Base-by-base conservation (phyloP, 2,329 filamentous ascomycete species). In the Nectriaceae sp. region DNA sequence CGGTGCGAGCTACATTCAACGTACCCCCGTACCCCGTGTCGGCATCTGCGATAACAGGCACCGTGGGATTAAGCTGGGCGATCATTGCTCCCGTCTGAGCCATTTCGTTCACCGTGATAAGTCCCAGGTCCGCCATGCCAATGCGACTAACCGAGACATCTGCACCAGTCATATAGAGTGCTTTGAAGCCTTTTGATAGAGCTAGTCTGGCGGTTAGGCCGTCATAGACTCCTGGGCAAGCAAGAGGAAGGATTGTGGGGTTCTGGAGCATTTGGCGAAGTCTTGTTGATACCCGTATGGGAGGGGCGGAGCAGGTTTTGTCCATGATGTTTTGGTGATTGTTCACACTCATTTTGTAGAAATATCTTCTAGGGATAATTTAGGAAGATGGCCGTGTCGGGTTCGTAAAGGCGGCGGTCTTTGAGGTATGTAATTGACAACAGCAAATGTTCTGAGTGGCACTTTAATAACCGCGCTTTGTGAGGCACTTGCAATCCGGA, bases 101-200 rank as follows among this genome's bases (percentile, higher is more conserved):
- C 82, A 88, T 87, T 66, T 87, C 84, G 60, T 79, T 75, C 33
- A 84, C 71, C 3, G 81, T 82, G 5, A 80, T 78, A 19, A 87
- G 70, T 38, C 82, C 84, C 10, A 88, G 76, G 60, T 88, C 84
- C 3, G 84, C 77, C 70, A 78, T 76, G 26, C 84, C 83, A 0
- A 87, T 76, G 18, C 77, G 72, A 1, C 83, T 86, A 50, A 81
- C 80, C 11, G 77, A 76, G 3, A 82, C 85, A 41, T 83, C 83
- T 21, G 83, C 82, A 36, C 83, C 83, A 18, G 83, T 85, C 80
- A 84, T 31, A 31, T 31, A 31, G 15, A 31, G 26, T 10, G 26
- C 42, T 22, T 85, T 77, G 51, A 87, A 5, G 83, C 83, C 18
- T 37, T 37, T 80, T 71, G 40, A 75, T 70, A 20, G 87, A 71